Evolutionary conservation across 1,284 basidiomycete genomes (phyloP), one percentile per base, ranked within the genome.

Genomic region (Pisolithus thermaeus): DNA sequence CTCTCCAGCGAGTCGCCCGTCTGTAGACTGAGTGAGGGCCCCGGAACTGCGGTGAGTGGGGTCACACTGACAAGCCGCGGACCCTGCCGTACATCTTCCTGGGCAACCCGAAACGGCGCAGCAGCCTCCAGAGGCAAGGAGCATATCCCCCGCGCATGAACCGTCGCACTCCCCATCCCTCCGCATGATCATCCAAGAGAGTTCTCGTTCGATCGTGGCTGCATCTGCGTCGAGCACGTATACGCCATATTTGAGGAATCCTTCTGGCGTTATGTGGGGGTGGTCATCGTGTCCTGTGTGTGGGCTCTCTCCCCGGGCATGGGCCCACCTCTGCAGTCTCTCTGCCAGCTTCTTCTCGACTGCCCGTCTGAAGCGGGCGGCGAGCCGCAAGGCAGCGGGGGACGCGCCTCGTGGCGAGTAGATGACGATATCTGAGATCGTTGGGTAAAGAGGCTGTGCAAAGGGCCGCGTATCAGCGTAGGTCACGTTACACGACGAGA

Each of bases 381-480:
- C 74, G 8, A 73, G 58, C 30, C 65, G 60, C 50, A 69, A 56
- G 16, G 76, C 72, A 11, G 76, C 66, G 32, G 73, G 53, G n/a
- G 76, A 68, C 9, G 71, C 70, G 37, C 72, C 71, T 50, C 70
- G 73, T 35, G 70, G 70, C 28, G 76, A 77, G 61, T 85, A 87
- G 39, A 87, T 65, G 56, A 84, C 73, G 51, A 87, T 73, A 61
- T 87, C 84, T 32, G 81, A 82, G 46, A 87, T 71, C 20, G 80
- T 76, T 2, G 78, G 75, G 58, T 84, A 86, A 59, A 84, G 81
- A 56, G 77, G 74, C 71, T 71, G 70, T 63, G 69, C 77, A n/a
- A 46, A 30, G 20, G 36, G 20, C n/a, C 36, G 46, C 25, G 22
- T 27, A 27, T 39, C 11, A 35, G 32, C 35, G 30, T 30, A 23